Conservation (phyloP, 2,329 filamentous ascomycete species). For the Trichoderma sp. region DNA sequence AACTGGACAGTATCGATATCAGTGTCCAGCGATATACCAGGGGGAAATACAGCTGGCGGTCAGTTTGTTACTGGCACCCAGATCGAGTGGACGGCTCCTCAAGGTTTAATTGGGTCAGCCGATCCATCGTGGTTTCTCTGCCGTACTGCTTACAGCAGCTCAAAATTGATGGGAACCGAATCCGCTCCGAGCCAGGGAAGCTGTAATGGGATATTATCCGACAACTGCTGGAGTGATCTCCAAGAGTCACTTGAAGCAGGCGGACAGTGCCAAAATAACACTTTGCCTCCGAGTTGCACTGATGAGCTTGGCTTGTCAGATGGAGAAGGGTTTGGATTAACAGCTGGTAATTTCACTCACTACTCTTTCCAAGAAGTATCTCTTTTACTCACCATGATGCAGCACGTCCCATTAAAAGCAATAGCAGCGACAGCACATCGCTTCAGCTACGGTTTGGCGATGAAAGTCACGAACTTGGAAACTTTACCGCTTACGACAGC, state of each 20-base stretch:
- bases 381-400: not conserved
- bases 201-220: not conserved
- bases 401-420: not conserved
- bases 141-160: not conserved
- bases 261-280: not conserved
- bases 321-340: not conserved
- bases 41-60: not conserved
- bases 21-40: not conserved
- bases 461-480: not conserved
- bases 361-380: not conserved
- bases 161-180: not conserved
- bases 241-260: not conserved
- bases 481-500: not conserved
- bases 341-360: not conserved
- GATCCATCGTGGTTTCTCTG: not conserved
- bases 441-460: not conserved
- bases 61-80: not conserved
- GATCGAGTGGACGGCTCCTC: not conserved
- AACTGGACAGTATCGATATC: not conserved
- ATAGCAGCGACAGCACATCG: not conserved
- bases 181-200: not conserved
- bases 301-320: not conserved
- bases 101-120: not conserved
- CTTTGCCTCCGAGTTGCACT: not conserved
- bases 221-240: not conserved